These are phyloP conservation scores for Evernia prunastri DNA, from an alignment of 495 filamentous ascomycete species.

Conservation along the genomic window DNA sequence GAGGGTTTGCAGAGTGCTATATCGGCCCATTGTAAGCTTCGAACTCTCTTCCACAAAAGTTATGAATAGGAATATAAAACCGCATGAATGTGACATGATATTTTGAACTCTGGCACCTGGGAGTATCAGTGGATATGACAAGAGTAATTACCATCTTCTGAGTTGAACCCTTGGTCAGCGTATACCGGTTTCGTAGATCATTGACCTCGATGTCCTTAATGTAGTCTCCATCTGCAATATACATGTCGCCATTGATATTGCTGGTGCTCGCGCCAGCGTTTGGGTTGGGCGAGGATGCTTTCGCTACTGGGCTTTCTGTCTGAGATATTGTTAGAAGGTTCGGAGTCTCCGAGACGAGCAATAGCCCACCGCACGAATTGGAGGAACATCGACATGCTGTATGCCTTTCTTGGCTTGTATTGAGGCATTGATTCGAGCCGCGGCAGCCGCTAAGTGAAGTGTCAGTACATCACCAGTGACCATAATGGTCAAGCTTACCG, in stretches of 20 bases:
- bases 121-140: conserved; percentile 73
- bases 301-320: conserved; percentile 45
- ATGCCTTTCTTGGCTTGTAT: conserved; percentile 89
- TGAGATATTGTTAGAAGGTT: conserved; percentile 32
- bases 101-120: conserved; percentile 42
- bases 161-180: conserved; percentile 93
- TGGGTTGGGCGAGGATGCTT: conserved; percentile 41
- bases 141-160: conserved; percentile 98
- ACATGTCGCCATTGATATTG: conserved; percentile 76
- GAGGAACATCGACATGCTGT: conserved; percentile 90
- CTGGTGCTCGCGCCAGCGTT: conserved; percentile 42
- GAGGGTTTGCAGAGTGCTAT: conserved; percentile 68
- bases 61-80: conserved; percentile 30
- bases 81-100: conserved; percentile 36
- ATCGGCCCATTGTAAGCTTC: conserved; percentile 78
- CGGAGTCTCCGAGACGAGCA: not conserved
- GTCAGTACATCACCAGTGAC: conserved; percentile 12
- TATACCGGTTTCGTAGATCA: conserved; percentile 93
- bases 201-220: conserved; percentile 99
- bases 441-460: conserved; percentile 64
- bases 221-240: conserved; percentile 91
- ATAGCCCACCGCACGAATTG: conserved; percentile 59
- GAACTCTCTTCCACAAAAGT: conserved; percentile 49
- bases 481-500: conserved; percentile 43
- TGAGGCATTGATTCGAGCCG: conserved; percentile 87